Base-by-base conservation (phyloP, 129 eudicot genomes). In the Rutidosis leptorrhynchoides region DNA sequence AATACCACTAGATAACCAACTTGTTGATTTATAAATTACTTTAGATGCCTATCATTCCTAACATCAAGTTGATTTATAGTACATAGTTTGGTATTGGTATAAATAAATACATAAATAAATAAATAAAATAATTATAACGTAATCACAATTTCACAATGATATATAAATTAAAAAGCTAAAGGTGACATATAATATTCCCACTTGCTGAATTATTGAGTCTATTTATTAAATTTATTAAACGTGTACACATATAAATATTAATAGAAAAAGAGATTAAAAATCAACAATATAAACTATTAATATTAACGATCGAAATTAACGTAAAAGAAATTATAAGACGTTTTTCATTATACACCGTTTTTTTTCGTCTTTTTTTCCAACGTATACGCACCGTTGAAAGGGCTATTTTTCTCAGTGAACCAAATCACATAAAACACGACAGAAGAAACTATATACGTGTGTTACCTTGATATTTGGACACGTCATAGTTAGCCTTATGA, bases 1-100 rank as follows among this genome's bases (percentile, higher is more conserved):
- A 45, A 5, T 35, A 26, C 71, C 61, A 73, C 71, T 63, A 63
- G 77, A 53, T 49, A 55, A 52, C 64, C 77, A 64, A 73, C 77
- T 73, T 73, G 71, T 48, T 60, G 68, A 29, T 21, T 48, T 7
- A 11, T 29, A 52, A 30, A 43, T 59, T 26, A 28, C 3, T 59
- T 20, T 4, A 7, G 1, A n/a, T 46, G 67, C 16, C 28, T 60
- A 17, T 2, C 48, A 45, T 71, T 48, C n/a, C 23, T 28, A 45
- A 24, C n/a, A 60, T 48, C 76, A 71, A 71, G 52, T 71, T 71
- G 76, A 46, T 22, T 61, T 71, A 71, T 59, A 45, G 24, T 71
- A 71, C 32, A 1, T 45, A 15, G n/a, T 60, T 30, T 60, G 52
- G 52, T n/a, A n/a, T n/a, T n/a, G n/a, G n/a, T n/a, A n/a, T n/a